A percentile compares a stretch with the other conserved stretches of the same genome.
phyloP scores from a whole-genome alignment of 192 early-diverging fungal genomes.

The Backusella circina region DNA sequence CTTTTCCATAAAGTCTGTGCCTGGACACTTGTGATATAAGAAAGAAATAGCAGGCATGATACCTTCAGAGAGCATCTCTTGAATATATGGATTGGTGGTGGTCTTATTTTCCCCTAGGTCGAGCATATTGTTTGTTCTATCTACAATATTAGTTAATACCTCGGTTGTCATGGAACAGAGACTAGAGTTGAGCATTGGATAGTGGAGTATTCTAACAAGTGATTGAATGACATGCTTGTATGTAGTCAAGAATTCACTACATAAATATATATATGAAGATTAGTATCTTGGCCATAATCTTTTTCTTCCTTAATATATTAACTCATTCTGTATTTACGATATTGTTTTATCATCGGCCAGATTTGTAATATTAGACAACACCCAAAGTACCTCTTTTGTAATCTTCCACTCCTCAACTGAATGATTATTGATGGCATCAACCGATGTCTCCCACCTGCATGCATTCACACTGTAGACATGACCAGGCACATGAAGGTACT shows the following conservation, averaged over 20 bases:
- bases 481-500: neutral
- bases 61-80: slow-evolving; percentile 4
- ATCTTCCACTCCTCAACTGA: slow-evolving; percentile 22
- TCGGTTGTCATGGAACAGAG: neutral
- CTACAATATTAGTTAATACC: neutral
- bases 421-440: neutral
- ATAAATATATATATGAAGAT: neutral
- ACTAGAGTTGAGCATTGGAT: neutral
- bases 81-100: neutral
- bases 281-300: neutral
- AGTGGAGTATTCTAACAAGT: slow-evolving; percentile 12
- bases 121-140: neutral
- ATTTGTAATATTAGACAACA: slow-evolving; percentile 22
- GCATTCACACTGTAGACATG: neutral
- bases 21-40: neutral
- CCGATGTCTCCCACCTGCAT: neutral
- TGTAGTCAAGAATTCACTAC: slow-evolving; percentile 10
- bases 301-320: neutral
- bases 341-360: slow-evolving; percentile 8
- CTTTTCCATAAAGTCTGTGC: neutral
- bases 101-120: neutral
- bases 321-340: slow-evolving; percentile 3
- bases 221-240: neutral
- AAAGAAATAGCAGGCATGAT: neutral
- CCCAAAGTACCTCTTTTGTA: slow-evolving; percentile 16